Conservation (phyloP, 2,329 filamentous ascomycete species). For the Plenodomus biglobosus region DNA sequence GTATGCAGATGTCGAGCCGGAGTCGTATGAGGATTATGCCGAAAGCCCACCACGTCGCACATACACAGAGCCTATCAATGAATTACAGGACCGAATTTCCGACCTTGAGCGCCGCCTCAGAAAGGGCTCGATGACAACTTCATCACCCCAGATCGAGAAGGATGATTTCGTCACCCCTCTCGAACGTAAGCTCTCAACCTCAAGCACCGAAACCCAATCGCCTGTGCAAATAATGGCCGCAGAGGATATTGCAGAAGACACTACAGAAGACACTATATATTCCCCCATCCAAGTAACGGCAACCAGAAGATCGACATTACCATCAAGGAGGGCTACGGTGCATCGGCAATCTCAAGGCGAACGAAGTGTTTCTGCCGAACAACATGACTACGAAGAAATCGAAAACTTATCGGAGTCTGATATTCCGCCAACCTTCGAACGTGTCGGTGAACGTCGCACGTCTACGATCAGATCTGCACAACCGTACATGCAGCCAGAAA, state of each 20-base stretch:
- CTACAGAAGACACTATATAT: background rate
- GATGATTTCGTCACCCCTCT: slow-evolving; percentile 1
- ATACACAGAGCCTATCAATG: slow-evolving; percentile 16
- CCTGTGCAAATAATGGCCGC: background rate
- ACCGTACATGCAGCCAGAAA: background rate
- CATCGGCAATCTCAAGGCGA: background rate
- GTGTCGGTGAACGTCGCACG: background rate
- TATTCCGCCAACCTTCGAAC: background rate
- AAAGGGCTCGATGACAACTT: background rate
- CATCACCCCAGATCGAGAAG: background rate
- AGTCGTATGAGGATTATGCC: slow-evolving; percentile 2
- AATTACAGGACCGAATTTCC: slow-evolving; percentile 12
- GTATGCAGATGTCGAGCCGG: slow-evolving; percentile 1
- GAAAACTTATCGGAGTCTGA: background rate
- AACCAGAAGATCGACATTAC: too few species aligned
- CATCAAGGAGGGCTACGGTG: too few species aligned
- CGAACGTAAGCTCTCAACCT: background rate
- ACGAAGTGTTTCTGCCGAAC: background rate
- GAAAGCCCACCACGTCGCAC: slow-evolving; percentile 5
- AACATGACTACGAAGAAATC: slow-evolving; percentile 1
- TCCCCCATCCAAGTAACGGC: too few species aligned
- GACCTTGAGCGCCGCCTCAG: slow-evolving; percentile 12
- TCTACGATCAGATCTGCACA: background rate
- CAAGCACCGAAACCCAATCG: slow-evolving; percentile 1
- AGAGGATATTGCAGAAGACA: background rate